These are phyloP conservation scores for Candida argentea DNA, from an alignment of 805 yeast genomes.

Conservation along the genomic window DNA sequence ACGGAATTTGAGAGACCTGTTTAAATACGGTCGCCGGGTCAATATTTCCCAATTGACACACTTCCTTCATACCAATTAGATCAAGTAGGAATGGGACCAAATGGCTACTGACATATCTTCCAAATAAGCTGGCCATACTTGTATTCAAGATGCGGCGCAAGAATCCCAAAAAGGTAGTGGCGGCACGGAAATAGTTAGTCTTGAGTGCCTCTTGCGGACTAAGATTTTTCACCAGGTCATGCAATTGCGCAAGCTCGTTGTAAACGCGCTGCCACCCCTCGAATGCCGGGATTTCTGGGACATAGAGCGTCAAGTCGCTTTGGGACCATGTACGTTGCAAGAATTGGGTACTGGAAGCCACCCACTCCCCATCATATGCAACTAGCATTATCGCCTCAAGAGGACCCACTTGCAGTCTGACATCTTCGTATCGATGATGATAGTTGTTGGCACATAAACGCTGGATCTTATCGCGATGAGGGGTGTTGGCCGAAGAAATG, in stretches of 20 bases:
- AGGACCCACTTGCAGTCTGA: conserved; percentile 59
- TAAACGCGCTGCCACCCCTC: conserved; percentile 23
- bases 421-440: conserved; percentile 62
- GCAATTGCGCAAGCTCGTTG: conserved; percentile 29
- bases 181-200: conserved; percentile 50
- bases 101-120: conserved; percentile 37
- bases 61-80: conserved; percentile 63
- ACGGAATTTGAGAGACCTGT: conserved; percentile 35
- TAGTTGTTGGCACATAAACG: conserved; percentile 38
- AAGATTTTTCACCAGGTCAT: conserved; percentile 25
- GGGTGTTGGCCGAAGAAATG: conserved; percentile 45
- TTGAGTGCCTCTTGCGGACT: conserved; percentile 48
- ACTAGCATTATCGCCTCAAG: conserved; percentile 40
- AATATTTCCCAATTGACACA: conserved; percentile 59
- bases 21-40: conserved; percentile 40
- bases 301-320: conserved; percentile 6
- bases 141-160: conserved; percentile 43
- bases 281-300: neutral
- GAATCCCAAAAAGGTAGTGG: conserved; percentile 59
- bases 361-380: conserved; percentile 33
- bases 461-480: conserved; percentile 34
- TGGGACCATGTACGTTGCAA: conserved; percentile 24
- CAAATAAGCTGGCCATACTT: conserved; percentile 42
- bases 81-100: conserved; percentile 63
- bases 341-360: conserved; percentile 27